Evolutionary conservation across 78 protist species (phyloP), one percentile per base, ranked within the genome.

Genomic region (Paulinella micropora): DNA sequence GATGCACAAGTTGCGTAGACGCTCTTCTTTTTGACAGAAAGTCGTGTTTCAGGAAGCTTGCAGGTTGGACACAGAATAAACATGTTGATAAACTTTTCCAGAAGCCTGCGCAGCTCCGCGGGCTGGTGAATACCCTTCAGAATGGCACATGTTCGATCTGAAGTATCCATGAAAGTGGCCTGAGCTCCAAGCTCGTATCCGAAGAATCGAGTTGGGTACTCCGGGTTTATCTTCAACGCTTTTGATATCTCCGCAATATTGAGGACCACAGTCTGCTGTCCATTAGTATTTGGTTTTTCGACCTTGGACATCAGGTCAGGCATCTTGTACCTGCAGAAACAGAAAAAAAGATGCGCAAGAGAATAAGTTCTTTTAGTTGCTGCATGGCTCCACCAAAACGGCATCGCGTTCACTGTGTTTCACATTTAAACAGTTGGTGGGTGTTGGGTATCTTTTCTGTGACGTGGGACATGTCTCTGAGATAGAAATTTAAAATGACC

Each of bases 251-350:
- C 95, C 36, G 39, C 34, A 67, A 95, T 90, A 92, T 96, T 96
- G 15, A 82, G 73, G 1, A 96, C 38, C 39, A 95, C 96, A 23
- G 98, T 96, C 92, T 93, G 96, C 88, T 92, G 95, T 37, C 98
- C 98, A 79, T 96, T 96, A 2, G 97, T 97, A 39, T 88, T n/a
- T n/a, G n/a, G 87, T 32, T 98, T 98, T 34, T 93, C 94, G 2
- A 87, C 86, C 91, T 94, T 93, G 32, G 96, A 89, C 15, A 86
- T 83, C 2, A 96, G 89, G 4, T 39, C 39, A 34, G 97, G 97
- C 98, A 96, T 96, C 37, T 67, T 67, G 28, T 67, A 67, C 26
- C 77, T 26, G 28, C 28, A 67, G 77, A 29, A 29, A 67, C 26
- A 28, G n/a, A n/a, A n/a, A n/a, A n/a, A n/a, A n/a, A n/a, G n/a